Conservation (phyloP, 352 stramenopile genomes). For the Globisporangium middletonii region DNA sequence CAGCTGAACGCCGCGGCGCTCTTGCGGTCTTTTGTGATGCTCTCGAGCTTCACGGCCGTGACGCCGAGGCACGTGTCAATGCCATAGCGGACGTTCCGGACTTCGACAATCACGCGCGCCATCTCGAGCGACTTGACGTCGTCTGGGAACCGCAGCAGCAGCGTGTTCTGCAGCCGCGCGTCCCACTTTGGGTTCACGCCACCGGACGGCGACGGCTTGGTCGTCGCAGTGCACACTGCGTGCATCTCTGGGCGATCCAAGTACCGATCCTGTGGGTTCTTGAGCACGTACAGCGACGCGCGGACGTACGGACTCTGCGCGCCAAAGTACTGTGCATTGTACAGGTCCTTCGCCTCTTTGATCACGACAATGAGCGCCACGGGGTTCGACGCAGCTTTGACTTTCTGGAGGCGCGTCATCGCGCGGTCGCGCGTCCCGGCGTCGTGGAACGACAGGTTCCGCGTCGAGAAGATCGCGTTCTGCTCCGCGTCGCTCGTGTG, state of each 20-base stretch:
- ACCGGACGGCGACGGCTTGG: conserved; percentile 71
- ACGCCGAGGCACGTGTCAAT: conserved; percentile 84
- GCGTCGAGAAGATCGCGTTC: conserved; percentile 53
- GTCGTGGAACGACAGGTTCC: conserved; percentile 56
- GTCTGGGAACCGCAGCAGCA: conserved; percentile 65
- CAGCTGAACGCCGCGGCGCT: conserved; percentile 80
- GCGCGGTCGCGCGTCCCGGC: conserved; percentile 39
- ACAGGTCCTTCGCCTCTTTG: conserved; percentile 68
- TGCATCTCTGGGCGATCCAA: conserved; percentile 75
- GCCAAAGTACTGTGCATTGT: conserved; percentile 85
- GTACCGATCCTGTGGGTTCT: conserved; percentile 74
- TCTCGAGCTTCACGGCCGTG: conserved; percentile 75
- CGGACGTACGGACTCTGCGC: conserved; percentile 82
- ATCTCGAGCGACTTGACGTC: conserved; percentile 55
- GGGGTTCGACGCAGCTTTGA: conserved; percentile 72
- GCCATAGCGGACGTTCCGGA: conserved; percentile 79
- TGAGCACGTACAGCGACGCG: conserved; percentile 76
- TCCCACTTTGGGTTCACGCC: conserved; percentile 72
- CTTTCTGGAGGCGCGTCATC: conserved; percentile 61
- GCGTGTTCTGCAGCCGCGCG: conserved; percentile 68
- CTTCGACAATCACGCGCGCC: conserved; percentile 79
- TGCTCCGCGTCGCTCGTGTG: conserved; percentile 34
- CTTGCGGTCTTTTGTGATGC: conserved; percentile 69
- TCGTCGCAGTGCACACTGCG: conserved; percentile 67
- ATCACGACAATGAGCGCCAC: conserved; percentile 81